Percentiles rank a stretch among this genome's conserved stretches.
Conservation (phyloP, 2,329 filamentous ascomycete genomes). For the Plenodomus lindquistii region DNA sequence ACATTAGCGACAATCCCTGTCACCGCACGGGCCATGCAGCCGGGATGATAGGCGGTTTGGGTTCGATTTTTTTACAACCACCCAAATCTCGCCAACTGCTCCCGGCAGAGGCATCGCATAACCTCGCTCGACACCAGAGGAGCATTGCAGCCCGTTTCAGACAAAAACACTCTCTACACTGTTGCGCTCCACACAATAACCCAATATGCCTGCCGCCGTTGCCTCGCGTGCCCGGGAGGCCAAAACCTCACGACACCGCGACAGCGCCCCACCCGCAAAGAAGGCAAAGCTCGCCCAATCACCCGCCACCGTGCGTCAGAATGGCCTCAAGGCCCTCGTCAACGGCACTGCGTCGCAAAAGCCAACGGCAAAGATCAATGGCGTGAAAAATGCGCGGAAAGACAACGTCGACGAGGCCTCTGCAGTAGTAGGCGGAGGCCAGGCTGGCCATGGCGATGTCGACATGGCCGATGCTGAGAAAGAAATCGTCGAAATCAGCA, state of each 20-base stretch:
- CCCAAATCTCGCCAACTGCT: slow-evolving; percentile 23
- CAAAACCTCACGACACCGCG: slow-evolving; percentile 26
- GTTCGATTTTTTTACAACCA: slow-evolving; percentile 22
- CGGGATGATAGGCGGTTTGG: slow-evolving; percentile 14
- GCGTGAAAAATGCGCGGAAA: slow-evolving; percentile 55
- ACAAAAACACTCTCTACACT: not conserved
- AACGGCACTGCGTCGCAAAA: slow-evolving; percentile 37
- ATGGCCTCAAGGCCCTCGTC: slow-evolving; percentile 40
- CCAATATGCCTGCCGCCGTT: slow-evolving; percentile 40
- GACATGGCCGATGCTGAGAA: slow-evolving; percentile 39
- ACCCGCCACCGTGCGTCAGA: slow-evolving; percentile 22
- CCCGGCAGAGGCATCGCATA: slow-evolving; percentile 21
- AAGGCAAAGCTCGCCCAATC: slow-evolving; percentile 42
- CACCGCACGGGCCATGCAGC: slow-evolving; percentile 7
- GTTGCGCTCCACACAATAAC: not conserved
- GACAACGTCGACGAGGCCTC: slow-evolving; percentile 62
- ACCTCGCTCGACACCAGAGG: not conserved
- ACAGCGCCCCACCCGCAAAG: slow-evolving; percentile 41
- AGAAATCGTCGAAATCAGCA: slow-evolving; percentile 54
- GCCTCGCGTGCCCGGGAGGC: slow-evolving; percentile 27
- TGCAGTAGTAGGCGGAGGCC: slow-evolving; percentile 57
- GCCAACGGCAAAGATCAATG: slow-evolving; percentile 57
- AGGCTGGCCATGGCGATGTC: slow-evolving; percentile 50
- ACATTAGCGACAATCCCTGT: slow-evolving; percentile 12
- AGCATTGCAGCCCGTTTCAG: not conserved